Evolutionary conservation across 139 green algal genomes (phyloP), one percentile per base, ranked within the genome.

Genomic region (Auxenochlorella pyrenoidosa): DNA sequence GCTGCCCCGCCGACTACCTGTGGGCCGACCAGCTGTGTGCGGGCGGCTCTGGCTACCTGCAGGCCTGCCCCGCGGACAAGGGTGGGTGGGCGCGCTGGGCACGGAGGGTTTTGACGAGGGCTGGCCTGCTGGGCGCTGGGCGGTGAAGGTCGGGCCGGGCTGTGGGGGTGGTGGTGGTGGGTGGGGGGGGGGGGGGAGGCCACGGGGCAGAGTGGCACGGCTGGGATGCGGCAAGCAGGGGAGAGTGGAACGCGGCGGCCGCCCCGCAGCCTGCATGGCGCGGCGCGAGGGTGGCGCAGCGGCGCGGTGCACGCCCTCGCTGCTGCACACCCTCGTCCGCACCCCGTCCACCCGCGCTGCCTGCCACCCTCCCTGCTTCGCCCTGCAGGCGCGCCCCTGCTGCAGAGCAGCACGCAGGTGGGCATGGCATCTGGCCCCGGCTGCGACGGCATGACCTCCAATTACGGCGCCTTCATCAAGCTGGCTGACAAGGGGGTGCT

Each of bases 51-150:
- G 70, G 70, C 34, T 76, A 43, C 70, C 70, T 76, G 70, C 70
- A 76, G 70, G 70, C 70, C n/a, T 76, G 70, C 70, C 70, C 70
- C 70, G 70, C 15, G 34, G 70, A 76, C 70, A 76, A 76, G 70
- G 70, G 70, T 76, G 70, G 40, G 70, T 30, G 12, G 22, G 22
- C n/a, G n/a, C n/a, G n/a, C 59, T 68, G 59, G 24, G 24, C 59
- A 8, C 12, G 21, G 21, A 6, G 24, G 59, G 8, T 71, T 30
- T 32, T 36, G 63, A n/a, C n/a, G n/a, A n/a, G n/a, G n/a, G n/a
- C n/a, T n/a, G n/a, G n/a, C n/a, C n/a, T n/a, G n/a, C n/a, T n/a
- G n/a, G n/a, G n/a, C n/a, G n/a, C n/a, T n/a, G n/a, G n/a, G n/a
- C n/a, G n/a, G n/a, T n/a, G n/a, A n/a, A n/a, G n/a, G n/a, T n/a